Evolutionary conservation across 148 eudicot species (phyloP), one percentile per base, ranked within the genome.

Genomic region (Rhododendron simsii): DNA sequence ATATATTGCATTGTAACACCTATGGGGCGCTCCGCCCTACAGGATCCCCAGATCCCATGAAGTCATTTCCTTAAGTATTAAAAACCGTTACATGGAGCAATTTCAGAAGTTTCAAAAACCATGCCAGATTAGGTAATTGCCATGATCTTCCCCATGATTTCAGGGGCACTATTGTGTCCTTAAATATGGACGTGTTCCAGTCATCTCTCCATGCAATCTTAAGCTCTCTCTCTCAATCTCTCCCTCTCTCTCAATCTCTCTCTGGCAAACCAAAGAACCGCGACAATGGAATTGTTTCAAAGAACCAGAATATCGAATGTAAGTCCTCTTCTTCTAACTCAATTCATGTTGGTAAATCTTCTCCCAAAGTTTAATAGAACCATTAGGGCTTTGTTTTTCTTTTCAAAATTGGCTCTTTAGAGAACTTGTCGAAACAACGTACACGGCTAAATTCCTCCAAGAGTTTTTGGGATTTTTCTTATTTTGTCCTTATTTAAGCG

Each of bases 231-330:
- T 16, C 50, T 28, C 33, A 37, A 37, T 85, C 30, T 78, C 33
- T 28, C 75, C 39, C 74, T 44, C 48, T 78, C 55, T 78, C 51
- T n/a, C 50, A 37, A 11, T 45, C 55, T 78, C 55, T 45, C 45
- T 84, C 28, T 50, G 39, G 4, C 15, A 28, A 10, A 67, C 37
- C 7, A 45, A 50, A 74, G 21, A 41, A 57, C 9, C 21, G 78
- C 74, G 50, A 69, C 39, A 51, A 81, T 86, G 87, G 87, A 23
- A 18, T 71, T 81, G 11, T 82, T 12, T 71, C 75, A 44, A 63
- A 28, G 2, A 83, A n/a, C 53, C 37, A 23, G 23, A 81, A 86
- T 73, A 16, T 47, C 77, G 10, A 76, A 85, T 39, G 84, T 86
- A 81, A 71, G n/a, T 86, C 84, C 48, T 50, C 50, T 73, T 2